Percentiles rank a stretch among this genome's conserved stretches.
phyloP scores from a whole-genome alignment of 2,329 filamentous ascomycete species.

The Leptodontidium sp. region DNA sequence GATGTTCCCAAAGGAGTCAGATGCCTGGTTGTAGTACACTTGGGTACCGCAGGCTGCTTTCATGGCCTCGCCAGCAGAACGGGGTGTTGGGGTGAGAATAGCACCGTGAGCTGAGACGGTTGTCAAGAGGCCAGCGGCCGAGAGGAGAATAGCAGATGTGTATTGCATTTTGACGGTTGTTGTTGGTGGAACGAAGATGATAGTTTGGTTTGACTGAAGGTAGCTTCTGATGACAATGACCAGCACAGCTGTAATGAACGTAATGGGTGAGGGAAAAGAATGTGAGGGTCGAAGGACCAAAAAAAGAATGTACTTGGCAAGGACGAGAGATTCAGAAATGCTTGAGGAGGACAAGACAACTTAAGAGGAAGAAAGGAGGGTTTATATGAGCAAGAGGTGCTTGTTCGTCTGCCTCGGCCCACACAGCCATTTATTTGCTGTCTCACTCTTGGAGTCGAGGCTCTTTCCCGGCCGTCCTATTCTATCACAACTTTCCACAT shows the following conservation, averaged over 20 bases:
- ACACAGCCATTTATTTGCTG: constrained; percentile 7
- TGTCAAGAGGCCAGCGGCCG: constrained; percentile 45
- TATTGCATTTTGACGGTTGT: constrained; percentile 40
- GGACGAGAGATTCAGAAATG: constrained; percentile 19
- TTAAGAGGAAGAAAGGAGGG: not conserved
- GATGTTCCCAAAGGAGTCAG: constrained; percentile 47
- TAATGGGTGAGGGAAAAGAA: constrained; percentile 32
- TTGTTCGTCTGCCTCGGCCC: not conserved
- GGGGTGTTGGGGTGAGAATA: constrained; percentile 53
- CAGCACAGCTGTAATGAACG: constrained; percentile 35
- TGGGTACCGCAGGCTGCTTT: constrained; percentile 54
- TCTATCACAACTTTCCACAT: not conserved
- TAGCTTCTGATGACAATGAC: constrained; percentile 26
- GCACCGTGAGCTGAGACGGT: constrained; percentile 58
- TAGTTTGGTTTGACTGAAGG: constrained; percentile 4
- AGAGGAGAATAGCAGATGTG: constrained; percentile 36
- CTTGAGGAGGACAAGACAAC: constrained; percentile 2
- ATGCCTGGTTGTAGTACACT: constrained; percentile 48
- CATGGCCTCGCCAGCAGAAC: constrained; percentile 54
- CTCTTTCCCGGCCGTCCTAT: not conserved
- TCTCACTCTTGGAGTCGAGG: constrained; percentile 17
- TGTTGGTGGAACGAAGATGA: constrained; percentile 9
- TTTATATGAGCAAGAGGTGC: not conserved
- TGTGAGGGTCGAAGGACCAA: constrained; percentile 32
- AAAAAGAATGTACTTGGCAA: constrained; percentile 37